Evolutionary conservation across 805 yeast species (phyloP).

Genomic region (Cyberlindnera americana): DNA sequence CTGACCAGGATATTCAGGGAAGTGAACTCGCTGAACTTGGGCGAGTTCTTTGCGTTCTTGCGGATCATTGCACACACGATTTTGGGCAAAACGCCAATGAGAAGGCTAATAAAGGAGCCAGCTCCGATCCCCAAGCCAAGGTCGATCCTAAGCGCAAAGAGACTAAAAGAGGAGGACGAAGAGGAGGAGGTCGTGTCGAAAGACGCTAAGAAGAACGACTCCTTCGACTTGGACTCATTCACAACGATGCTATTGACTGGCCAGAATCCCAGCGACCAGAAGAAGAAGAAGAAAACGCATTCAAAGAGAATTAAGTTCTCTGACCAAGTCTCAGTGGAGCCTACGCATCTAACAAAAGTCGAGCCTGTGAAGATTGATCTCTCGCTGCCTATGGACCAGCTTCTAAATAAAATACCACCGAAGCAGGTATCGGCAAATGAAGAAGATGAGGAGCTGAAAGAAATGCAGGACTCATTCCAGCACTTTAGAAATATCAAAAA

Average conservation of each 20-base stretch:
- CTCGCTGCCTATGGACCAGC: conserved; percentile 75
- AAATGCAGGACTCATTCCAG: conserved; percentile 70
- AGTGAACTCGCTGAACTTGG: conserved; percentile 66
- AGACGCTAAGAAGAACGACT: conserved; percentile 17
- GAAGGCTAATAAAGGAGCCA: conserved; percentile 46
- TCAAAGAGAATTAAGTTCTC: conserved; percentile 69
- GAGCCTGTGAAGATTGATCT: conserved; percentile 44
- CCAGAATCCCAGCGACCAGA: conserved; percentile 46
- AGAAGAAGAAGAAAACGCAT: conserved; percentile 29
- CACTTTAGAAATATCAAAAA: conserved; percentile 69
- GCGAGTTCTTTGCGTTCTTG: conserved; percentile 85
- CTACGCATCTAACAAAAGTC: conserved; percentile 9
- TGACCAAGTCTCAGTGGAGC: conserved; percentile 45
- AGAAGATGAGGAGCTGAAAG: conserved; percentile 68
- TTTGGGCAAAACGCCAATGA: conserved; percentile 46
- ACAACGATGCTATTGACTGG: conserved; percentile 84
- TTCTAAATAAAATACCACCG: conserved; percentile 49
- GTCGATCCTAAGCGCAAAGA: conserved; percentile 64
- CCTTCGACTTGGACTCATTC: conserved; percentile 79
- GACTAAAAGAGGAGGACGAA: conserved; percentile 40
- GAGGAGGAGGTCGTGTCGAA: conserved; percentile 19
- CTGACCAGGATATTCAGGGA: conserved; percentile 50
- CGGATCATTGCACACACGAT: conserved; percentile 75
- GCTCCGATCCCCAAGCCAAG: conserved; percentile 79
- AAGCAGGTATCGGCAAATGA: conserved; percentile 45